Evolutionary conservation across 1,139 yeast genomes (phyloP).

Genomic region (Taiozyma sp.): DNA sequence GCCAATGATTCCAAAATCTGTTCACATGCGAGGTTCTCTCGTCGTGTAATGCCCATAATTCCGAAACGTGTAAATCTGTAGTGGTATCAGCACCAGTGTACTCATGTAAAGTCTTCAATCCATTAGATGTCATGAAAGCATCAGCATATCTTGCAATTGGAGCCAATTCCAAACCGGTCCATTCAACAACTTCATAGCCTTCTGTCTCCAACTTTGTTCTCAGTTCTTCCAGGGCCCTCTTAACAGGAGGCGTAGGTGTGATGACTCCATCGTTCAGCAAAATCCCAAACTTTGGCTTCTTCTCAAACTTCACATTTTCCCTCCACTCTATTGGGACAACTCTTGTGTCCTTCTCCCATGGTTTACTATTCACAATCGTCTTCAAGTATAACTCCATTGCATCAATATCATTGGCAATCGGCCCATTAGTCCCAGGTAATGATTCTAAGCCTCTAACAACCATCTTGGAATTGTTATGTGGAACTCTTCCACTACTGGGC

Average conservation of each 20-base stretch:
- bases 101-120: slow-evolving; percentile 47
- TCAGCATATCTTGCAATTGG: slow-evolving; percentile 28
- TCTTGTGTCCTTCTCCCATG: slow-evolving; percentile 52
- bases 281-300: slow-evolving; percentile 36
- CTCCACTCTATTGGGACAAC: slow-evolving; percentile 48
- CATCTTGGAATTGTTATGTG: slow-evolving; percentile 43
- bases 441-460: slow-evolving; percentile 57
- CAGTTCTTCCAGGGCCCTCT: slow-evolving; percentile 37
- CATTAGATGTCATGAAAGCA: slow-evolving; percentile 40
- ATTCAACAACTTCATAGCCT: slow-evolving; percentile 41
- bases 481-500: slow-evolving; percentile 45
- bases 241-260: slow-evolving; percentile 50
- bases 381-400: slow-evolving; percentile 62
- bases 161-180: slow-evolving; percentile 19
- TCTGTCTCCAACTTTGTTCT: slow-evolving; percentile 31
- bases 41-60: slow-evolving; percentile 45
- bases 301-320: slow-evolving; percentile 39
- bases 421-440: slow-evolving; percentile 52
- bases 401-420: slow-evolving; percentile 54
- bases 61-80: slow-evolving; percentile 52
- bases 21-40: slow-evolving; percentile 29
- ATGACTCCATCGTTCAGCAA: slow-evolving; percentile 39
- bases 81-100: slow-evolving; percentile 43
- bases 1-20: slow-evolving; percentile 38
- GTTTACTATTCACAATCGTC: slow-evolving; percentile 42